phyloP scores from a whole-genome alignment of 345 rosid species.

The Salix purpurea region DNA sequence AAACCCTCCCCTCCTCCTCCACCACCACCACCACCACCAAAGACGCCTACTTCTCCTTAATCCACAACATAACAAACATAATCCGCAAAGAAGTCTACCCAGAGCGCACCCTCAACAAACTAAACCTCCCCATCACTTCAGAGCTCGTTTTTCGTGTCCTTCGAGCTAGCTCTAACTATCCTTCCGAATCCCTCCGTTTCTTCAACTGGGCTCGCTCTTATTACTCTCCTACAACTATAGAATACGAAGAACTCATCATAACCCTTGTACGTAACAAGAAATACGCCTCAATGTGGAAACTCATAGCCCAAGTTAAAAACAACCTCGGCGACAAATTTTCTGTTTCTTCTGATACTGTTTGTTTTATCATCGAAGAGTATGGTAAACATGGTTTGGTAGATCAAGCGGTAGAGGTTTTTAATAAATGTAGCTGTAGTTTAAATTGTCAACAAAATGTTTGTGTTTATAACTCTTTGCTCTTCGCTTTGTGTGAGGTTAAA shows the following conservation, averaged over 20 bases:
- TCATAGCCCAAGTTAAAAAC: slow-evolving; percentile 60
- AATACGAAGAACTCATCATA: slow-evolving; percentile 65
- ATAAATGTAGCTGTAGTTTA: slow-evolving; percentile 39
- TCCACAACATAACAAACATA: slow-evolving; percentile 76
- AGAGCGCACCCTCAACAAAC: slow-evolving; percentile 56
- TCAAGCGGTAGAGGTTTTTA: slow-evolving; percentile 83
- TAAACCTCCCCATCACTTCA: slow-evolving; percentile 48
- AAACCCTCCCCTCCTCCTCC: not conserved
- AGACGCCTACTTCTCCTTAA: slow-evolving; percentile 71
- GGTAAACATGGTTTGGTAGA: slow-evolving; percentile 71
- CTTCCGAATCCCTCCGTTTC: slow-evolving; percentile 73
- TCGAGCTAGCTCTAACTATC: slow-evolving; percentile 63
- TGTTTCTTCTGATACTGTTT: slow-evolving; percentile 55
- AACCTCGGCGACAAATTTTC: slow-evolving; percentile 25
- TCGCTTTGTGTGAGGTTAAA: slow-evolving; percentile 73
- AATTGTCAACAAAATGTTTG: slow-evolving; percentile 48
- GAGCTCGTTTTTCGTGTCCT: slow-evolving; percentile 84
- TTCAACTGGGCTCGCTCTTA: slow-evolving; percentile 73
- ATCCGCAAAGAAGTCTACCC: slow-evolving; percentile 76
- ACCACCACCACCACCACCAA: slow-evolving; percentile 12
- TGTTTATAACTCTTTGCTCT: slow-evolving; percentile 64
- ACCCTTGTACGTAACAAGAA: slow-evolving; percentile 52
- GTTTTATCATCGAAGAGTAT: slow-evolving; percentile 66
- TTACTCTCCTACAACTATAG: slow-evolving; percentile 64
- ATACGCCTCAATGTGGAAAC: slow-evolving; percentile 80